Evolutionary conservation across 805 yeast species (phyloP), one percentile per base, ranked within the genome.

Genomic region (Metschnikowia orientalis): DNA sequence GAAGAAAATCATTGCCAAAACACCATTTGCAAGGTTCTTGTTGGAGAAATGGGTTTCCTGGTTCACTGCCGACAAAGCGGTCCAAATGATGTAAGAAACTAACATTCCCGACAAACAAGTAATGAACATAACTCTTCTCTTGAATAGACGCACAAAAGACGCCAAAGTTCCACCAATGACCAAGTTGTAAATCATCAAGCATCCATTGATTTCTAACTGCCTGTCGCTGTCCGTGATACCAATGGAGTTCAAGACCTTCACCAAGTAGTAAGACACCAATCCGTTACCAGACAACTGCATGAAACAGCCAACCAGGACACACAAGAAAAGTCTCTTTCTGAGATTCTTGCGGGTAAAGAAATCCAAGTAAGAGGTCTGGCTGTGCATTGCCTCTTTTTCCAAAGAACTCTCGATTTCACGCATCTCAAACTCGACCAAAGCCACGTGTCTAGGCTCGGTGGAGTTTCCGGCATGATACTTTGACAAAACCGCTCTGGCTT

Each of bases 251-350:
- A 75, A 61, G 9, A 76, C 80, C 45, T 64, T 61, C 38, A 63
- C 57, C 41, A 73, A 56, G 51, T 73, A 73, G 60, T 71, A 73
- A 4, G 75, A 66, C 17, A 71, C 72, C 38, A 73, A 54, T 36
- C 74, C 75, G 45, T 70, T 71, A 47, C 79, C 79, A 11, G 75
- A 67, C 25, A 68, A 47, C 46, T 69, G 75, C 68, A 59, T 59
- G 40, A 67, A 47, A 19, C 51, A 41, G 24, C 63, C 65, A 14
- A 64, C 46, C 45, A 56, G 50, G 18, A 48, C 14, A 22, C 55
- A 42, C 43, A 68, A 59, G 53, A 42, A 34, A 8, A 65, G 46
- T 53, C 77, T 60, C 49, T 62, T 67, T 41, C 70, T 54, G 48
- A 63, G 67, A 20, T 62, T 58, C 21, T 56, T 54, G 4, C 62